Percentiles rank a stretch among this genome's conserved stretches.
Conservation (phyloP, 1,284 basidiomycete genomes). For the Anthracocystis panici-leucophaei region DNA sequence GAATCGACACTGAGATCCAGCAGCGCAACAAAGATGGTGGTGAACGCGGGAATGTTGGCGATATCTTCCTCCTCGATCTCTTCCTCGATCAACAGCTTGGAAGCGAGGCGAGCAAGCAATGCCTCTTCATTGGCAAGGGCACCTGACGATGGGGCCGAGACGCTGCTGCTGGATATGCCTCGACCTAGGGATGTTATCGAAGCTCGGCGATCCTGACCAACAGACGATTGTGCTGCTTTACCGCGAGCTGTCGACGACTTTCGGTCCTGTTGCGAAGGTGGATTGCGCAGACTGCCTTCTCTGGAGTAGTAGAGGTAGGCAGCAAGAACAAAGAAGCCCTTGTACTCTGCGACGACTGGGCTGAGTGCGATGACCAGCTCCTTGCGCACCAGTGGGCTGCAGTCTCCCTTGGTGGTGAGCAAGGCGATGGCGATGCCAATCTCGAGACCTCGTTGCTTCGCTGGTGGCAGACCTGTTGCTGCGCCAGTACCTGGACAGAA, state of each 20-base stretch:
- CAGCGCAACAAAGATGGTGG: slow-evolving; percentile 89
- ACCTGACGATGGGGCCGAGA: slow-evolving; percentile 14
- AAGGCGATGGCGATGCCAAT: slow-evolving; percentile 74
- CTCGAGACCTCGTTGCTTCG: slow-evolving; percentile 76
- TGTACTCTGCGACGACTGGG: slow-evolving; percentile 93
- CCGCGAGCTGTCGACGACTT: slow-evolving; percentile 17
- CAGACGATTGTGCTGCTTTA: slow-evolving; percentile 25
- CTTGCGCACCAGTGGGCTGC: slow-evolving; percentile 94
- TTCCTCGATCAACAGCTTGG: slow-evolving; percentile 75
- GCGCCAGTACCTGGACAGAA: slow-evolving; percentile 83
- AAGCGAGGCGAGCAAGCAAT: slow-evolving; percentile 78
- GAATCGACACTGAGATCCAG: slow-evolving; percentile 93
- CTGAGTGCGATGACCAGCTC: slow-evolving; percentile 92
- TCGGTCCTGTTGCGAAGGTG: slow-evolving; percentile 17
- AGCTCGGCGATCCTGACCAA: slow-evolving; percentile 10
- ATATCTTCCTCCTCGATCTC: slow-evolving; percentile 83
- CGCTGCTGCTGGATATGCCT: slow-evolving; percentile 16
- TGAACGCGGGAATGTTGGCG: slow-evolving; percentile 83
- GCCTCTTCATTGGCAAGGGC: slow-evolving; percentile 73
- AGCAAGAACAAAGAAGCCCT: slow-evolving; percentile 93
- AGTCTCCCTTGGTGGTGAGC: slow-evolving; percentile 87
- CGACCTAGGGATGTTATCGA: slow-evolving; percentile 22
- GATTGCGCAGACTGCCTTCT: slow-evolving; percentile 24
- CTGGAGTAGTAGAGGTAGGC: slow-evolving; percentile 94
- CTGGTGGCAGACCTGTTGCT: slow-evolving; percentile 81